Base-by-base conservation (phyloP, 2,329 filamentous ascomycete species). In the Xylaria sp. region DNA sequence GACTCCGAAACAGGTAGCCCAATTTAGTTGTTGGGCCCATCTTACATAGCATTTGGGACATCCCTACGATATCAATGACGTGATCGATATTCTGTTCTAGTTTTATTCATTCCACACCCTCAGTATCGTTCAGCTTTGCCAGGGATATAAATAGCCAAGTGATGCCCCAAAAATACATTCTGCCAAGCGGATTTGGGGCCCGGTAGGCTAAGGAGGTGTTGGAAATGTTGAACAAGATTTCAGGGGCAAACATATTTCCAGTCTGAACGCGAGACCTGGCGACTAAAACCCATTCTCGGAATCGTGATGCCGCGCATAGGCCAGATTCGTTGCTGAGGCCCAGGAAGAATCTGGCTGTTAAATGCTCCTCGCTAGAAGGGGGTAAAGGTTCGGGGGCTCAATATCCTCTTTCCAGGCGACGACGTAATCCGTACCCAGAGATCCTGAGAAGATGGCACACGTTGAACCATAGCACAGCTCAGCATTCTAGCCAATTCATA, bases 401-500 rank as follows among this genome's bases (percentile, higher is more conserved):
- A 17, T 35, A 2, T 15, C 38, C 51, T 45, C 54, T 45, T 15
- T 7, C 14, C 19, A 3, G n/a, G 25, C 17, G 45, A 43, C 21
- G 15, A 47, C 35, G 49, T 28, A 17, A 45, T 51, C 21, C 58
- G 35, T 35, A 47, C 25, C 15, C 46, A 7, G 46, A 12, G 2
- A 4, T n/a, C 4, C 9, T 3, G 3, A 38, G 31, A 42, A 23
- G 49, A 4, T 31, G 5, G 4, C 28, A 31, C 28, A 31, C 28
- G 28, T 28, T n/a, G 40, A 46, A 15, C 35, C 31, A 52, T 4
- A 47, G 21, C 17, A 23, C 17, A 25, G 9, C n/a, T 33, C 3
- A 31, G 28, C 19, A 35, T 25, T 52, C 38, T 31, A 14, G 40
- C 53, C 33, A 45, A 33, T n/a, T 46, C 63, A 65, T 63, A 54